These are phyloP conservation scores for Auricularia auricula-judae DNA, from an alignment of 768 basidiomycete genomes.

Conservation along the genomic window DNA sequence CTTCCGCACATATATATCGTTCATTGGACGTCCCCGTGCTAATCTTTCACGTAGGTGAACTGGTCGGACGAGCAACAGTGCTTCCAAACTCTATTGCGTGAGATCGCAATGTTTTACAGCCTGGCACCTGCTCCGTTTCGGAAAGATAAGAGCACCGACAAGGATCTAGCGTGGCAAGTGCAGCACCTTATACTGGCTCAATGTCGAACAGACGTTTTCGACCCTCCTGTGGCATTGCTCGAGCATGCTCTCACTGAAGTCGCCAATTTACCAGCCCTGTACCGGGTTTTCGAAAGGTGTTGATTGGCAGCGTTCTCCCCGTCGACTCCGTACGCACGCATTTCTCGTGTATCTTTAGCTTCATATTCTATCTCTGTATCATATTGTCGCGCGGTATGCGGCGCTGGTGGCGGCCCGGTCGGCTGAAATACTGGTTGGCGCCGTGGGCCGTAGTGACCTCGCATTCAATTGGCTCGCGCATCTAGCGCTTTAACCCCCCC, in stretches of 20 bases:
- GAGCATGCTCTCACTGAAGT: slow-evolving; percentile 75
- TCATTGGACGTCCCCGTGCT: background rate
- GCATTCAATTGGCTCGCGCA: too few relatives aligned
- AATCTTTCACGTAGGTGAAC: slow-evolving; percentile 46
- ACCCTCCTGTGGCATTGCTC: slow-evolving; percentile 49
- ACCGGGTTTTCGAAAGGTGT: slow-evolving; percentile 91
- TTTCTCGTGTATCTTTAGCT: background rate
- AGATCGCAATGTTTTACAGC: slow-evolving; percentile 85
- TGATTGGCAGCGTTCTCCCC: slow-evolving; percentile 18
- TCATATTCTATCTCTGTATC: background rate
- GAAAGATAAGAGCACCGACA: slow-evolving; percentile 28
- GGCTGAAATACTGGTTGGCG: too few relatives aligned
- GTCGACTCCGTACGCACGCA: background rate
- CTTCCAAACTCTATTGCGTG: slow-evolving; percentile 75
- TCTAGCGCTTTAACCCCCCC: too few relatives aligned
- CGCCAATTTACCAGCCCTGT: slow-evolving; percentile 83
- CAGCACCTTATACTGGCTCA: slow-evolving; percentile 87
- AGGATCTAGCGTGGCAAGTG: slow-evolving; percentile 72
- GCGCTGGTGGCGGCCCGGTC: too few relatives aligned
- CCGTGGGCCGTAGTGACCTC: too few relatives aligned
- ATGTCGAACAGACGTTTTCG: slow-evolving; percentile 62
- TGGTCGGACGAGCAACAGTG: slow-evolving; percentile 82
- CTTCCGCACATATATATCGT: background rate
- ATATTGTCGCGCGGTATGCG: background rate
- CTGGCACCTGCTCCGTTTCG: slow-evolving; percentile 36